Conservation (phyloP, 2,329 filamentous ascomycete species). For the Penicillium occitanis region DNA sequence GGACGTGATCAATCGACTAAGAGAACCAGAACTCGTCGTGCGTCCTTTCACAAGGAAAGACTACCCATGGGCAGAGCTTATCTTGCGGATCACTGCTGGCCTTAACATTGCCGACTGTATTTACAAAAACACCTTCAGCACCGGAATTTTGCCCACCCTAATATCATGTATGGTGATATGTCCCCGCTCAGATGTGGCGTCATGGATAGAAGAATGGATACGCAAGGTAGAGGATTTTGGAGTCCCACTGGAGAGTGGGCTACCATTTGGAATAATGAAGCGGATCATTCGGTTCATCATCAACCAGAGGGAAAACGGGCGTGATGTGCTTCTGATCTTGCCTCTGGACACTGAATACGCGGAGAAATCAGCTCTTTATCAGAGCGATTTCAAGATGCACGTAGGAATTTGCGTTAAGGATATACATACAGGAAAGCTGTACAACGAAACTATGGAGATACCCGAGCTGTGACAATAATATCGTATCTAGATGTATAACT, state of each 20-base stretch:
- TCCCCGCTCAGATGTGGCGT: conserved; percentile 12
- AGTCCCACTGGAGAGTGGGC: conserved; percentile 11
- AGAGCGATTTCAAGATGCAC: conserved; percentile 19
- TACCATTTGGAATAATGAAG: conserved; percentile 16
- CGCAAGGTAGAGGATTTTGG: conserved; percentile 14
- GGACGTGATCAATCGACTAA: conserved; percentile 6
- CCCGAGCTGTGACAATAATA: conserved; percentile 4
- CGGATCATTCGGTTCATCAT: conserved; percentile 14
- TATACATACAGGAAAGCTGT: conserved; percentile 8
- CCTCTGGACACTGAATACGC: conserved; percentile 12
- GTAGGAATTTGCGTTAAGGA: conserved; percentile 11
- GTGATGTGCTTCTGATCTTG: conserved; percentile 10
- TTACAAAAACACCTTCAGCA: conserved; percentile 13
- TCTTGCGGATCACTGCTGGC: conserved; percentile 10
- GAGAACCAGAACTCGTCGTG: background rate
- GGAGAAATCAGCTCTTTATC: conserved; percentile 17
- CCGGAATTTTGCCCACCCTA: conserved; percentile 5
- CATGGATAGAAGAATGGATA: conserved; percentile 14
- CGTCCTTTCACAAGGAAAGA: conserved; percentile 12
- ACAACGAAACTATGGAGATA: conserved; percentile 5
- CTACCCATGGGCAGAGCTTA: conserved; percentile 12
- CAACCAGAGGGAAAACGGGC: background rate
- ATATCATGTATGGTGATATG: conserved; percentile 8
- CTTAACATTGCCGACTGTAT: conserved; percentile 13
- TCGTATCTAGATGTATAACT: too few relatives aligned